Base-by-base conservation (phyloP, 1,139 yeast species). In the Pichia kudriavzevii region DNA sequence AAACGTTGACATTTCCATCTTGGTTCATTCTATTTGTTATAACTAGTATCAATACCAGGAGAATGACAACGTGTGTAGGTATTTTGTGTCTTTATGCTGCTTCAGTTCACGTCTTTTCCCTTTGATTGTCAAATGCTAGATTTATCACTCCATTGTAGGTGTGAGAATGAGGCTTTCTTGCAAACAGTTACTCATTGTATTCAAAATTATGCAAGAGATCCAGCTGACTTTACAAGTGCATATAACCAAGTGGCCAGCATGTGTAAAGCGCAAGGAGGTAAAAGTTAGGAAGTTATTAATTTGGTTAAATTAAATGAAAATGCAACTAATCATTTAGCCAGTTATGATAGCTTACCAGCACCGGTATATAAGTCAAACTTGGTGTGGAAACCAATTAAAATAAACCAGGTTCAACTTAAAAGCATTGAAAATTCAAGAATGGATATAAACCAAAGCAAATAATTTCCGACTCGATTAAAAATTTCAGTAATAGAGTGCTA, bases 141-240 rank as follows among this genome's bases (percentile, higher is more conserved):
- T 31, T 38, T 52, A 26, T 50, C 54, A n/a, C 52, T 46, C 32
- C 47, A 46, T 23, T 53, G 58, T 35, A 44, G 57, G 10, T 60
- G 65, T 34, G 35, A 43, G 11, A 48, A 57, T 41, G 46, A 49
- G 2, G 44, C 55, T 4, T 60, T 57, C 36, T 32, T 60, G 27
- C 60, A 61, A 5, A 56, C 64, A 1, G 52, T 58, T 4, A 42
- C 60, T 11, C 38, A 49, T 17, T 60, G 65, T 40, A 52, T 60
- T 20, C 60, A 58, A 23, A 38, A 40, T 5, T 42, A 46, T 38
- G 39, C 60, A 19, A 30, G 28, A 11, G 52, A 53, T 36, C 49
- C 50, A 14, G 41, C 48, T 4, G 46, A 47, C 10, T 35, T 56
- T 6, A 50, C 60, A 4, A 42, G 39, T 5, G 59, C 60, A 2